Percentiles rank a stretch among this genome's conserved stretches.
Evolutionary conservation across 352 stramenopile species (phyloP).

Genomic region (Peronospora tabacina): DNA sequence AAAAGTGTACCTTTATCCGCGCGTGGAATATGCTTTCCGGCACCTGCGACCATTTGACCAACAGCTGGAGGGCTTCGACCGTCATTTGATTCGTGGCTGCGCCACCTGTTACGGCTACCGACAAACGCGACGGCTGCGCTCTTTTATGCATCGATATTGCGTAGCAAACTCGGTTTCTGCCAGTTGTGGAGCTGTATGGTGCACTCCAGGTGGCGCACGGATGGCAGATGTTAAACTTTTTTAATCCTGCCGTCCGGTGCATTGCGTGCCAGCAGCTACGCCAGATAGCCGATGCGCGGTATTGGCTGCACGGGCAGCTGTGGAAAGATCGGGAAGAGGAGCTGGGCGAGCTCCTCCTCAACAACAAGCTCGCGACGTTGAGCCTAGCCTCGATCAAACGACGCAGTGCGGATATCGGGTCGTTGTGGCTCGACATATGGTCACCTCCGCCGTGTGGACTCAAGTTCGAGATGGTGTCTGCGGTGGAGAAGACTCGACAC

Average conservation of each 20-base stretch:
- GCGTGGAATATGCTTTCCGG: neutral
- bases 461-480: conserved; percentile 2
- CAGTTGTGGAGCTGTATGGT: conserved; percentile 9
- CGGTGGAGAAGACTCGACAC: neutral
- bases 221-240: conserved; percentile 13
- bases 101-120: conserved; percentile 8
- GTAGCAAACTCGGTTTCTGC: neutral
- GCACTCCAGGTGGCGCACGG: conserved; percentile 4
- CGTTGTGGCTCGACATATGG: conserved; percentile 10
- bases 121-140: conserved; percentile 1
- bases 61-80: too few species aligned
- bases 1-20: neutral
- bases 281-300: conserved; percentile 5
- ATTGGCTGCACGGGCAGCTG: neutral
- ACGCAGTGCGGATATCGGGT: conserved; percentile 1
- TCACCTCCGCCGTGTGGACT: conserved; percentile 1
- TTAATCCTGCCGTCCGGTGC: conserved; percentile 1
- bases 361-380: neutral
- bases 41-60: neutral
- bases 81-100: too few species aligned
- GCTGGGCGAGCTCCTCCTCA: conserved; percentile 2
- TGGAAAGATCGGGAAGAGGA: neutral
- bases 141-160: conserved; percentile 11
- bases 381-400: neutral
- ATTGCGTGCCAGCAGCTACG: conserved; percentile 11